Evolutionary conservation across 225 moss, liverwort and hornwort genomes (phyloP).

Genomic region (Sphagnum contortum): DNA sequence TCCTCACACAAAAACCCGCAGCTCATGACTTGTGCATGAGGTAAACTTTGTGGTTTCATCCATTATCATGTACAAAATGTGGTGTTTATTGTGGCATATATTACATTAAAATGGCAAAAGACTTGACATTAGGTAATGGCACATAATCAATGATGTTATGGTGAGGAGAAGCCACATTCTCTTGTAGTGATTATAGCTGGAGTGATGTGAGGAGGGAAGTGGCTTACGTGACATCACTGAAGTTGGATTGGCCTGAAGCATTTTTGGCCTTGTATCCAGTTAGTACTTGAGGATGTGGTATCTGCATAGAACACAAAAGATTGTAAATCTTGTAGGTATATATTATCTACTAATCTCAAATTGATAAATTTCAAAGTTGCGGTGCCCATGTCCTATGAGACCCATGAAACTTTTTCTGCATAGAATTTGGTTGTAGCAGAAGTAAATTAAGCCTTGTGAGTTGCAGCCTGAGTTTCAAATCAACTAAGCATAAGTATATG

Average conservation of each 20-base stretch:
- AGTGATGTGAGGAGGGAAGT: neutral
- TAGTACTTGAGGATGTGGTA: constrained; percentile 14
- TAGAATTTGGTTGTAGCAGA: neutral
- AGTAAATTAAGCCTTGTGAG: neutral
- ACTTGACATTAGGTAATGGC: too few relatives aligned
- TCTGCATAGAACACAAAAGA: constrained; percentile 7
- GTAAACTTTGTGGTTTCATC: too few relatives aligned
- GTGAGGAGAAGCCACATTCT: too few relatives aligned
- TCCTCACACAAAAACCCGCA: too few relatives aligned
- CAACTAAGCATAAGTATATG: neutral
- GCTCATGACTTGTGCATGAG: too few relatives aligned
- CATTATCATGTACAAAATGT: too few relatives aligned
- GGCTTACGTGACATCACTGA: constrained; percentile 29
- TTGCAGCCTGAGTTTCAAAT: too few relatives aligned
- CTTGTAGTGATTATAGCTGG: neutral
- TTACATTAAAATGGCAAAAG: too few relatives aligned
- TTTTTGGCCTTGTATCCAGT: constrained; percentile 21
- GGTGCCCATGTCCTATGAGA: too few relatives aligned
- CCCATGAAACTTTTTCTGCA: neutral
- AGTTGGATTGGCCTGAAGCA: constrained; percentile 8
- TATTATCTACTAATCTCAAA: neutral
- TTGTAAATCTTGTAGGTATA: neutral
- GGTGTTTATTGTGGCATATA: too few relatives aligned
- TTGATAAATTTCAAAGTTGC: neutral
- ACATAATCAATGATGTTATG: too few relatives aligned